Base-by-base conservation (phyloP, 176 grass and related monocot species). In the Neostapfia colusana region DNA sequence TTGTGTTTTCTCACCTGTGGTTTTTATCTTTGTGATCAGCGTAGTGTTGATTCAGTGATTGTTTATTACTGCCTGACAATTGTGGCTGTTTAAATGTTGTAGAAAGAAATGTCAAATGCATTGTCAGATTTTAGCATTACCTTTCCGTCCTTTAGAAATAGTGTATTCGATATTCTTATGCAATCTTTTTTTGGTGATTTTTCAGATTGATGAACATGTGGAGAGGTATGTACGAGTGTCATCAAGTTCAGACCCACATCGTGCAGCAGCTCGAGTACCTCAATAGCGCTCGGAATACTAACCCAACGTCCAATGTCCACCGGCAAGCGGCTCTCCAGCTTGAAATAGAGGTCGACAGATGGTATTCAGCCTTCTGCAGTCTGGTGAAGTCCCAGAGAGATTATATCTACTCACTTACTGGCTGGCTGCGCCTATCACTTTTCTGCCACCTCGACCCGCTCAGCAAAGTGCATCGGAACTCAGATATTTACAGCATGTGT, bases 151-250 rank as follows among this genome's bases (percentile, higher is more conserved):
- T 79, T 74, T 27, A 67, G 55, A 16, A 63, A 26, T 9, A 79
- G 34, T 31, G 20, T 61, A 51, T 67, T 50, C 36, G 16, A 23
- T 49, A 53, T 90, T 77, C 67, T 80, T 55, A 81, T 67, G 16
- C 1, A 40, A 75, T 10, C 49, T 81, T 77, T 14, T 27, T 66
- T 74, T 81, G 55, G 70, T 75, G 23, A 87, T 83, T 50, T 82
- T 82, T 21, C 89, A 99, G 95, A 16, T 88, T 95, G 76, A 99
- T 91, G 83, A 81, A 85, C 73, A 99, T 99, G 95, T 99, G 95
- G 95, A 94, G 95, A 70, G 89, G 91, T 83, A 99, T 99, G 95
- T 95, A 99, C 2, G 91, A 99, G 85, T 99, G 95, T 36, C 95
- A 99, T 74, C 95, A 99, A 67, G 91, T 99, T 41, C 95, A 99